Evolutionary conservation across 1,139 yeast genomes (phyloP).

Genomic region (Debaryomyces udenii): DNA sequence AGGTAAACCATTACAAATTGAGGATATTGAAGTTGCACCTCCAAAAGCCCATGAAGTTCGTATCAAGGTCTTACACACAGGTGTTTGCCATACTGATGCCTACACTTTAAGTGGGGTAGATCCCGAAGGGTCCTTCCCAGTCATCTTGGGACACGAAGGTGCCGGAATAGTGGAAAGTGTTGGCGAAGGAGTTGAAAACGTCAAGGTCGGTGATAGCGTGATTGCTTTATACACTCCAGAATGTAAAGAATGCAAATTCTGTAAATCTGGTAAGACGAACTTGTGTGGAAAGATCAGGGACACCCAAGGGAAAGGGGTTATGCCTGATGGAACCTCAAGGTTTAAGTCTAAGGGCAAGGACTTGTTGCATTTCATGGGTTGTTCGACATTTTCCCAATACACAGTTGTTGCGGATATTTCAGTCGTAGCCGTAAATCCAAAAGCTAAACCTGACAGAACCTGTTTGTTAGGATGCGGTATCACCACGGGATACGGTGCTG

Average conservation of each 20-base stretch:
- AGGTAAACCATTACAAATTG: constrained; percentile 78
- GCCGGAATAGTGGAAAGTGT: constrained; percentile 93
- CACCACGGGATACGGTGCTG: constrained; percentile 98
- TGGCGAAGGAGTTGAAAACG: constrained; percentile 90
- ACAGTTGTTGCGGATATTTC: constrained; percentile 98
- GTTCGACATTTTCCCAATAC: constrained; percentile 94
- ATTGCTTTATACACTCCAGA: constrained; percentile 95
- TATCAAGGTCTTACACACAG: constrained; percentile 82
- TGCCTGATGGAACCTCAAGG: constrained; percentile 92
- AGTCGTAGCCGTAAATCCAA: constrained; percentile 87
- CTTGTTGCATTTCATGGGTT: constrained; percentile 92
- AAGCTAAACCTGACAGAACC: constrained; percentile 82
- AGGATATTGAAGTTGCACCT: constrained; percentile 86
- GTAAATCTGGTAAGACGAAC: constrained; percentile 94
- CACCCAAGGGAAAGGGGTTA: constrained; percentile 33
- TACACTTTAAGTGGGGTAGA: constrained; percentile 92
- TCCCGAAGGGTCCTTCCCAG: constrained; percentile 97
- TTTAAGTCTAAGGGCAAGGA: constrained; percentile 84
- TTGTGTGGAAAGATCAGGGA: constrained; percentile 89
- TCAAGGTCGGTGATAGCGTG: constrained; percentile 87
- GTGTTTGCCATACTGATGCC: constrained; percentile 98
- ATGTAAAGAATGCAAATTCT: constrained; percentile 92
- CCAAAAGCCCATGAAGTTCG: constrained; percentile 98
- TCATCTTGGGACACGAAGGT: constrained; percentile 93
- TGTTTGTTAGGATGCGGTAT: constrained; percentile 98